Evolutionary conservation across 192 early-diverging fungal genomes (phyloP), one percentile per base, ranked within the genome.

Genomic region (Paraglomus brasilianum): DNA sequence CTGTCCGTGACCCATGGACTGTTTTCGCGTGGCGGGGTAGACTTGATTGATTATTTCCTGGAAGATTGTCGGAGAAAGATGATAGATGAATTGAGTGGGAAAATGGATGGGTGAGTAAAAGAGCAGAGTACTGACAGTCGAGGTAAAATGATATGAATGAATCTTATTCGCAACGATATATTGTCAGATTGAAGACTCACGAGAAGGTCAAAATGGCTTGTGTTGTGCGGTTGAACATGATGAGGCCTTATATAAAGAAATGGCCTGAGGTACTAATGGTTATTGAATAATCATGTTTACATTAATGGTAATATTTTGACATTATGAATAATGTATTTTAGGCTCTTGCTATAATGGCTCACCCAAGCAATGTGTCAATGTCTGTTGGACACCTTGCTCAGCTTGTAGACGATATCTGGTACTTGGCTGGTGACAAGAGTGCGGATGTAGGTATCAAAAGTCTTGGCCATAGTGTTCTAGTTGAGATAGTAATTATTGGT

Each of bases 331-430:
- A 78, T 21, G 94, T 92, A 92, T 92, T 88, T 17, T 84, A 94
- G 51, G 88, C 87, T 66, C 48, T 78, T 43, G 72, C 90, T 7
- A 70, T 96, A 14, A 82, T 96, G 84, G 89, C 88, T 1, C 88
- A 87, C 60, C 95, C 95, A 5, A 81, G 82, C 59, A 94, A 95
- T 71, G 76, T 91, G 3, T 72, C 86, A 1, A 75, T 85, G 75
- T 86, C 93, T 1, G 65, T 92, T 59, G 66, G 76, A 11, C 84
- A 92, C n/a, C 73, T 98, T 24, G 78, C 70, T 13, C 79, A 82
- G 44, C 80, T 96, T 45, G 84, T 90, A 0, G 92, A 94, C 72
- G 90, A 93, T 53, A 90, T 98, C 59, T 95, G 92, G 91, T 87
- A 87, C 60, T 75, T 91, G 65, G 91, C 95, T 7, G 95, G 93